Conservation (phyloP, 345 rosid genomes). For the Lepidium didymum region DNA sequence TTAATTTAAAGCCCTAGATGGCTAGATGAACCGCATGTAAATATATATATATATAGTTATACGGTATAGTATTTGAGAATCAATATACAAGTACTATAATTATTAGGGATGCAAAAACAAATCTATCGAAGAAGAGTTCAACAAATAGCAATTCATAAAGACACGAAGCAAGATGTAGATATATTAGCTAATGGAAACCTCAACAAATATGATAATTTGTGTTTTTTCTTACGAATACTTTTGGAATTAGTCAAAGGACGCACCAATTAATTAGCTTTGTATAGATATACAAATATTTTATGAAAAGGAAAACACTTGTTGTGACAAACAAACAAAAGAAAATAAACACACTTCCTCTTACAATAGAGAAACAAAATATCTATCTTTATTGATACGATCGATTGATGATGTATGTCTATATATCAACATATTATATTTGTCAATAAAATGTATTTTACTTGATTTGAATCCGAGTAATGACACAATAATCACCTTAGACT, state of each 20-base stretch:
- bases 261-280: neutral
- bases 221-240: neutral
- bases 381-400: neutral
- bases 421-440: too few relatives aligned
- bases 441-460: too few relatives aligned
- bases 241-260: neutral
- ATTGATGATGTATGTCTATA: neutral
- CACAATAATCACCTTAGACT: too few relatives aligned
- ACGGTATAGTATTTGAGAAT: too few relatives aligned
- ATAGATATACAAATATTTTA: neutral
- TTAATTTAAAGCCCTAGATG: neutral
- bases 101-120: too few relatives aligned
- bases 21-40: neutral
- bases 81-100: too few relatives aligned
- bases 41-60: neutral
- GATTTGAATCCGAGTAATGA: too few relatives aligned
- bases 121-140: neutral
- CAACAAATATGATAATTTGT: neutral
- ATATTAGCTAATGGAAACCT: neutral
- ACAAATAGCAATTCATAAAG: neutral
- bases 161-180: neutral
- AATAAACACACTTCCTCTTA: neutral
- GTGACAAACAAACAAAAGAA: neutral
- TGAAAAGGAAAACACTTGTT: neutral
- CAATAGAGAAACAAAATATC: neutral